Evolutionary conservation across 2,329 filamentous ascomycete genomes (phyloP).

Genomic region (Colletotrichum viniferum): DNA sequence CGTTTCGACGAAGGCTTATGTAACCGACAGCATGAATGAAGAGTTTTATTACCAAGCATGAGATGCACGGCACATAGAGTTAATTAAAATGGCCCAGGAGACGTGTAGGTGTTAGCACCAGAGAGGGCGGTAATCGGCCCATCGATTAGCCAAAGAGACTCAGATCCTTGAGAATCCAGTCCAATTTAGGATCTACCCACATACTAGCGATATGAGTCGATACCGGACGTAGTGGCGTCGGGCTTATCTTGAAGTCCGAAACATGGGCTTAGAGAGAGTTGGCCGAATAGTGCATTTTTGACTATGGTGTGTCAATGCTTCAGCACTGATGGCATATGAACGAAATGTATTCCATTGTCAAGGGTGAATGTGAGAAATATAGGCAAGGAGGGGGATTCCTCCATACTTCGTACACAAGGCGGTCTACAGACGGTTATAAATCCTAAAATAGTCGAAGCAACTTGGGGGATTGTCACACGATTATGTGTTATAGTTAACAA

Average conservation of each 20-base stretch:
- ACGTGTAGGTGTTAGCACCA: neutral
- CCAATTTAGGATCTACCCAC: neutral
- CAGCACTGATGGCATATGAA: neutral
- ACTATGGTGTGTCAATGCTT: neutral
- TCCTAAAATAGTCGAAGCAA: neutral
- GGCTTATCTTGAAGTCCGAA: neutral
- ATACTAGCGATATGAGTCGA: neutral
- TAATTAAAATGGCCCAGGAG: neutral
- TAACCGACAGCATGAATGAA: neutral
- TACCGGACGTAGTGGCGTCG: neutral
- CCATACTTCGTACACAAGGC: neutral
- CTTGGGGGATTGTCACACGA: neutral
- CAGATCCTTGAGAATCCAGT: neutral
- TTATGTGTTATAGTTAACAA: neutral
- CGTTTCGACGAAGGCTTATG: neutral
- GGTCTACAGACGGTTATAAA: neutral
- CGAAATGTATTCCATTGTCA: no score
- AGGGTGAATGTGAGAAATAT: neutral
- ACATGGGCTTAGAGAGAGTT: neutral
- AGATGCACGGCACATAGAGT: neutral
- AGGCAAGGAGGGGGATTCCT: neutral
- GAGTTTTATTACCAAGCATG: neutral
- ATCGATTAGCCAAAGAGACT: neutral
- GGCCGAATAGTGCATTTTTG: neutral
- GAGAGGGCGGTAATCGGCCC: neutral